Evolutionary conservation across 352 stramenopile species (phyloP), one percentile per base, ranked within the genome.

Genomic region (Globisporangium mamillatum): DNA sequence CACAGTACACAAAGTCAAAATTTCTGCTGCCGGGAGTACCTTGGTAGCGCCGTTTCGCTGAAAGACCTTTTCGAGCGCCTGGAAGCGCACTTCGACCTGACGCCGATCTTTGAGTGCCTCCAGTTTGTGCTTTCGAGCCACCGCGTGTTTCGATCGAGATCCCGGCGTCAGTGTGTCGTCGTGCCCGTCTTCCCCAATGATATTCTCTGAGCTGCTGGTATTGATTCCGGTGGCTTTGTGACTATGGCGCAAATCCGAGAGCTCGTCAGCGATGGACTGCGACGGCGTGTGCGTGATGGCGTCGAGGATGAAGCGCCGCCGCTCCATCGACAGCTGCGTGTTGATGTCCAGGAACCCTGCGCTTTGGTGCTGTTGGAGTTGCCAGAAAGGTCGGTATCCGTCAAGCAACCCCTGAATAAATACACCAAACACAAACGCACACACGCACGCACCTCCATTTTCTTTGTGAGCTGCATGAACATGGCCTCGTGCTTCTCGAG

Each of bases 321-420:
- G 75, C 64, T 93, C 86, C 79, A 92, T 91, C 0, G 83, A 92
- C 6, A 93, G 60, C 48, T 93, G 86, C 7, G 86, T 92, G 54
- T 92, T 92, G 67, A 91, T 90, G 12, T 89, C 83, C 12, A 93
- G 68, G 34, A 90, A 90, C 0, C 86, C 83, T 32, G 76, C 75
- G 61, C 81, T 91, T 64, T 93, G 86, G 22, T 89, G 81, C 84
- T 91, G 56, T 25, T 12, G 32, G 32, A 36, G 8, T 8, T 24
- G 22, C 22, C 22, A 24, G 22, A 24, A 24, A 24, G 22, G 22
- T 24, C 22, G 22, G 22, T 24, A 24, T 36, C 32, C 3, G 32
- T 36, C 32, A 36, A 36, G 32, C 32, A 53, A 67, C 1, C 27
- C 55, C 32, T 12, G 16, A 32, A 8, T 25, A 24, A 48, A 57